Evolutionary conservation across 2,329 filamentous ascomycete genomes (phyloP).

Genomic region (Penicillium verrucosum): DNA sequence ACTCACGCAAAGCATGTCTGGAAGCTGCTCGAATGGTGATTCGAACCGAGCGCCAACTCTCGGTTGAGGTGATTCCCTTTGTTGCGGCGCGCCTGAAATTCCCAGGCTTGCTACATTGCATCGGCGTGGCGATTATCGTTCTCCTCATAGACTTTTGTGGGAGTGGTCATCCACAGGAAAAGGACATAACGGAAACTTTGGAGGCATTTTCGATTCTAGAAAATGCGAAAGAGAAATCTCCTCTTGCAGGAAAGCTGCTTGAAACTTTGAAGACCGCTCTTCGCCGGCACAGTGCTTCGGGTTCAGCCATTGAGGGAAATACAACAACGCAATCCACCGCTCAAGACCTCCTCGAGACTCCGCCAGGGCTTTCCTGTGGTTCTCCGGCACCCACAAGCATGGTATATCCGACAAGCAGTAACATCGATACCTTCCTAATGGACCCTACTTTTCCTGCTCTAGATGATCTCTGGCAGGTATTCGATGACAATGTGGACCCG

Average conservation of each 20-base stretch:
- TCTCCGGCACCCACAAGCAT: not conserved
- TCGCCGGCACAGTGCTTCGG: slow-evolving; percentile 19
- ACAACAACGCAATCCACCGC: not conserved
- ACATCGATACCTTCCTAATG: not conserved
- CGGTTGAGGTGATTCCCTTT: slow-evolving; percentile 20
- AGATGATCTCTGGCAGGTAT: slow-evolving; percentile 22
- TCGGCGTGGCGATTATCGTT: too few species aligned
- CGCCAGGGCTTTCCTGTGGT: too few species aligned
- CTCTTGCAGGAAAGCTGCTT: slow-evolving; percentile 28
- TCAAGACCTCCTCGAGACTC: not conserved
- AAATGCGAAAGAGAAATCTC: slow-evolving; percentile 30
- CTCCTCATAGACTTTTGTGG: too few species aligned
- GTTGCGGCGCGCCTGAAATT: slow-evolving; percentile 25
- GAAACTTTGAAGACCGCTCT: slow-evolving; percentile 33
- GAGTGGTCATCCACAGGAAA: slow-evolving; percentile 16
- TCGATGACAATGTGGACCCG: slow-evolving; percentile 17
- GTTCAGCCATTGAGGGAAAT: not conserved
- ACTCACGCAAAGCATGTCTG: slow-evolving; percentile 37
- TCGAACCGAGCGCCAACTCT: slow-evolving; percentile 22
- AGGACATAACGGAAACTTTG: slow-evolving; percentile 31
- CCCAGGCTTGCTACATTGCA: slow-evolving; percentile 28
- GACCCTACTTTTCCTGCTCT: slow-evolving; percentile 14
- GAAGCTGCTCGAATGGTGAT: slow-evolving; percentile 34
- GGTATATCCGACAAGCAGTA: not conserved
- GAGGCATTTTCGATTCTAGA: slow-evolving; percentile 36